Evolutionary conservation across 1,284 basidiomycete genomes (phyloP), one percentile per base, ranked within the genome.

Genomic region (Cutaneotrichosporon mucoides): DNA sequence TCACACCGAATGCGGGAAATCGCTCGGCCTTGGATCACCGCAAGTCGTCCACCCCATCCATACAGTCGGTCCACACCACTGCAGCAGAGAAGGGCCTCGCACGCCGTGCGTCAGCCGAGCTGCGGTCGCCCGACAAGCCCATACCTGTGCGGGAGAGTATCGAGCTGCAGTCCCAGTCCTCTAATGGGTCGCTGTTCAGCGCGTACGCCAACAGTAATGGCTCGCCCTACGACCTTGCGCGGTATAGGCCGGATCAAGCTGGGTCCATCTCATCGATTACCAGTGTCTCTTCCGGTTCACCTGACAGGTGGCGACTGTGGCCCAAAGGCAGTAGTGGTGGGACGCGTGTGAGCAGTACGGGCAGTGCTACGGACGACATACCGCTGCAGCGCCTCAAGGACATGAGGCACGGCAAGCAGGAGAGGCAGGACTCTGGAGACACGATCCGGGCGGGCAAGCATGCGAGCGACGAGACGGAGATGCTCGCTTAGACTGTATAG

Each of bases 231-330:
- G 24, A 24, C 24, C 24, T 24, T 24, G 24, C 24, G 24, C 24
- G 24, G 24, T 24, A 24, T 24, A 24, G 24, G 38, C 59, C 56
- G 16, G 57, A 62, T 2, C 55, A 62, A n/a, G 15, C 54, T 38
- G 49, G 33, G 9, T 60, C 57, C 15, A 55, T 62, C 15, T 51
- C 50, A 33, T 60, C 58, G 11, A n/a, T 52, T 7, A 33, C 11
- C 24, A 59, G 51, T 35, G 34, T 45, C 2, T 24, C 24, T 2
- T 24, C 24, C 24, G 24, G 24, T 24, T 24, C 24, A 24, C 24
- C 24, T 24, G 24, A 24, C 24, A 24, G 24, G 24, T 24, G 24
- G 24, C 24, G 24, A 24, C 24, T 24, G 24, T 24, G 24, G 24
- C 24, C 24, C 24, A 24, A 24, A 24, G 24, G 24, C 24, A 24